phyloP scores from a whole-genome alignment of 805 yeast genomes.

The Yarrowia sp. region DNA sequence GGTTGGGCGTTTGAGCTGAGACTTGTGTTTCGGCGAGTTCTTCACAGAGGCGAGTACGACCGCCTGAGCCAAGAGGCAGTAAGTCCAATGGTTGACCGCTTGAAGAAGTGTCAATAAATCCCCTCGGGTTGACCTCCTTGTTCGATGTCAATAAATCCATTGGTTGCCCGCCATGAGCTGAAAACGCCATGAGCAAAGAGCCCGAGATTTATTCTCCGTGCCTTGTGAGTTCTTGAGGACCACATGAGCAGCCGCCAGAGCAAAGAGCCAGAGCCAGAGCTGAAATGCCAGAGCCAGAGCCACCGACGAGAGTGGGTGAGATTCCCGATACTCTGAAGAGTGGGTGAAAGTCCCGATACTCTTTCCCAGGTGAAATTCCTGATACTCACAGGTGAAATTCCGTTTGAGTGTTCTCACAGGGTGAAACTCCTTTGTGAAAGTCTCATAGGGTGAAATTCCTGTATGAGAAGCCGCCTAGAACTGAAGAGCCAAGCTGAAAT shows the following conservation, averaged over 20 bases:
- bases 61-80: slow-evolving; percentile 8
- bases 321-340: too few relatives aligned
- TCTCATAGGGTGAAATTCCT: slow-evolving; percentile 16
- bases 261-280: slow-evolving; percentile 10
- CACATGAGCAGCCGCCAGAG: slow-evolving; percentile 23
- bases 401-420: background rate
- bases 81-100: slow-evolving; percentile 24
- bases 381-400: background rate
- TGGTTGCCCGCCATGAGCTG: slow-evolving; percentile 21
- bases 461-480: slow-evolving; percentile 22
- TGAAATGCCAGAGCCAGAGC: slow-evolving; percentile 1
- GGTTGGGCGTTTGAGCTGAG: slow-evolving; percentile 23
- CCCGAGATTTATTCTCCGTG: slow-evolving; percentile 14
- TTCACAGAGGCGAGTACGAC: slow-evolving; percentile 4
- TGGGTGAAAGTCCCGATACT: too few relatives aligned
- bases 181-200: slow-evolving; percentile 16
- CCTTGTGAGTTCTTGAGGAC: slow-evolving; percentile 23
- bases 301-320: background rate
- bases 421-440: background rate
- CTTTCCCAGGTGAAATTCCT: background rate
- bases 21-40: slow-evolving; percentile 6
- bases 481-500: slow-evolving; percentile 26
- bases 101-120: slow-evolving; percentile 8
- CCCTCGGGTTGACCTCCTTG: slow-evolving; percentile 16
- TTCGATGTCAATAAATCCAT: slow-evolving; percentile 1